Evolutionary conservation across 768 basidiomycete species (phyloP).

Genomic region (Serendipita sp.): DNA sequence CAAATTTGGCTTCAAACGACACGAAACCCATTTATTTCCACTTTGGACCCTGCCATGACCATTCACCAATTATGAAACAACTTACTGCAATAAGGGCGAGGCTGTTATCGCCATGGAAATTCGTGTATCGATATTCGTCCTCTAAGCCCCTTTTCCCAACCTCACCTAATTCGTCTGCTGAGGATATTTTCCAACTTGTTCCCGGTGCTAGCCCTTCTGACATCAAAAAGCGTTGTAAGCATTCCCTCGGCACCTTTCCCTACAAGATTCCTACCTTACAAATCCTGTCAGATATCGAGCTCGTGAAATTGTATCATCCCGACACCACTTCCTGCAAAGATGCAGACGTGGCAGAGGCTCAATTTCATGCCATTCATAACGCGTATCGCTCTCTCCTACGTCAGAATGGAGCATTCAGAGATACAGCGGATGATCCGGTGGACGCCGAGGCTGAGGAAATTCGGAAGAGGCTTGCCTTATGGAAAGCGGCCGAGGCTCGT

Average conservation of each 20-base stretch:
- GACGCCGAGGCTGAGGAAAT: not conserved
- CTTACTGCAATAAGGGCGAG: no score
- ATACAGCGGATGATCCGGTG: not conserved
- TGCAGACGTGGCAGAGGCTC: not conserved
- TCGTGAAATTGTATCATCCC: conserved; percentile 1
- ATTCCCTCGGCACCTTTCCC: no score
- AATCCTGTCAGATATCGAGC: not conserved
- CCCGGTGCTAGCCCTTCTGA: not conserved
- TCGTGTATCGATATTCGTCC: no score
- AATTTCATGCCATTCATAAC: not conserved
- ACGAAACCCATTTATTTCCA: no score
- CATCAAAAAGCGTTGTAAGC: not conserved
- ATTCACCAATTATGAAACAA: no score
- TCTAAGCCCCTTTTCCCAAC: not conserved
- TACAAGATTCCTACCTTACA: not conserved
- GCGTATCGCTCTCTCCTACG: not conserved
- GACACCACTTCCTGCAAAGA: not conserved
- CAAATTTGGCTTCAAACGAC: no score
- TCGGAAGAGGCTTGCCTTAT: not conserved
- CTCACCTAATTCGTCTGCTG: not conserved
- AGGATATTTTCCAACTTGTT: conserved; percentile 2
- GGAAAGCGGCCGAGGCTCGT: not conserved
- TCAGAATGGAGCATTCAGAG: not conserved
- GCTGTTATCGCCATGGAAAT: no score
- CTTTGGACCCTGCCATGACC: no score